phyloP scores from a whole-genome alignment of 1,284 basidiomycete genomes.

The Leucoagaricus sp. region DNA sequence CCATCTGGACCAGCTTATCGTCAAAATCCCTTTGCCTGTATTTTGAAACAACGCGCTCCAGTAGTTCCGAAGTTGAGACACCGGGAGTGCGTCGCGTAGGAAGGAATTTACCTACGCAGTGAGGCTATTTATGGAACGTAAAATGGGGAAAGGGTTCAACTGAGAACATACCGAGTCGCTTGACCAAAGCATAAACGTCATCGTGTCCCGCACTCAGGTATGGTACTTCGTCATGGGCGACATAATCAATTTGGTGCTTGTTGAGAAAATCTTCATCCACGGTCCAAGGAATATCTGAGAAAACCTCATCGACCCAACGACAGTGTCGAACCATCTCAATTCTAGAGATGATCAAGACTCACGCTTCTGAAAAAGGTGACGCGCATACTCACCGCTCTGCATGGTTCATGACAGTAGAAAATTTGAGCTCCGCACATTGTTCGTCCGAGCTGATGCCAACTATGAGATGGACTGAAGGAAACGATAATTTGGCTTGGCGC shows the following conservation, averaged over 20 bases:
- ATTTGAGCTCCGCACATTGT: constrained; percentile 76
- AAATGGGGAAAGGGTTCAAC: neutral
- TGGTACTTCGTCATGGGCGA: constrained; percentile 92
- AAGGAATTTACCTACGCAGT: constrained; percentile 80
- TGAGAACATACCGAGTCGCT: constrained; percentile 64
- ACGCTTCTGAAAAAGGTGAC: neutral
- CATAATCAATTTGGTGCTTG: constrained; percentile 90
- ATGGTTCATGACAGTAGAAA: constrained; percentile 83
- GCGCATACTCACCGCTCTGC: constrained; percentile 68
- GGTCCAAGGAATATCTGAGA: constrained; percentile 95
- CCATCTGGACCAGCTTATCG: constrained; percentile 86
- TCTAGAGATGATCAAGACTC: constrained; percentile 29
- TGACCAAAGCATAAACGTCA: constrained; percentile 87
- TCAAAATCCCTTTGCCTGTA: constrained; percentile 87
- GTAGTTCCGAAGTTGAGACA: constrained; percentile 90
- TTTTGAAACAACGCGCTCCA: constrained; percentile 86
- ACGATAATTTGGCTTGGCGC: constrained; percentile 92
- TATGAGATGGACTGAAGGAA: constrained; percentile 86
- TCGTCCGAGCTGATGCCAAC: constrained; percentile 90
- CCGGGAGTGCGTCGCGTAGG: constrained; percentile 95
- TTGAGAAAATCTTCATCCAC: constrained; percentile 83
- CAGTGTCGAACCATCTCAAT: constrained; percentile 92
- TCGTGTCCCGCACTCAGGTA: constrained; percentile 75
- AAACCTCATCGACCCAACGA: constrained; percentile 95
- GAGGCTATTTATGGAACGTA: neutral